Evolutionary conservation across 2,329 filamentous ascomycete species (phyloP).

Genomic region (Fusarium falciforme): DNA sequence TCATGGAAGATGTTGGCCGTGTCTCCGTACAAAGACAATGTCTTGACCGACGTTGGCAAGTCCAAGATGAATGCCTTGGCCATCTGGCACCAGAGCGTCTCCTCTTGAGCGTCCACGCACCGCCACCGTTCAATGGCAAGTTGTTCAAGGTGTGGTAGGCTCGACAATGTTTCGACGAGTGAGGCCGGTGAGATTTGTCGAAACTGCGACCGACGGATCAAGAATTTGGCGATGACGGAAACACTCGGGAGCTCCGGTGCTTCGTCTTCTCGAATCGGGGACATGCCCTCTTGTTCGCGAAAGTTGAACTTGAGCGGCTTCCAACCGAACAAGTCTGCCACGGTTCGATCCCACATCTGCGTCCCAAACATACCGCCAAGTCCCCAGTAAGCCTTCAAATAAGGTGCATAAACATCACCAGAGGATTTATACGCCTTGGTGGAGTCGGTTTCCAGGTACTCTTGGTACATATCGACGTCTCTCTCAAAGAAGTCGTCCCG

Average conservation of each 20-base stretch:
- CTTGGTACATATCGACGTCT: neutral
- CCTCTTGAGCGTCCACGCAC: neutral
- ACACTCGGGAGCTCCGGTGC: neutral
- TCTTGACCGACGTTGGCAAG: constrained; percentile 3
- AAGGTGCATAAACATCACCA: neutral
- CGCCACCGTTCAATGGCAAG: constrained; percentile 10
- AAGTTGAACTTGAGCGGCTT: neutral
- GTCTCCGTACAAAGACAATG: neutral
- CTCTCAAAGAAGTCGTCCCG: neutral
- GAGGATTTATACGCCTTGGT: neutral
- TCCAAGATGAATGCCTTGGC: neutral
- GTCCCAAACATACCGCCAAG: neutral
- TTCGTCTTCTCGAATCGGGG: neutral
- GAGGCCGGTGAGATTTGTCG: neutral
- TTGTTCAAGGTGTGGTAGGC: neutral
- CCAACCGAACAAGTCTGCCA: constrained; percentile 11
- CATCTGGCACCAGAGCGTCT: neutral
- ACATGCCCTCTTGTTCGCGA: neutral
- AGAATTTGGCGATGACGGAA: neutral
- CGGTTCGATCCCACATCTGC: neutral
- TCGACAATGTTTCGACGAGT: neutral
- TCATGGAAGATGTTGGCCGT: neutral
- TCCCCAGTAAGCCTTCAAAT: neutral
- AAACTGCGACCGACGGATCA: constrained; percentile 19
- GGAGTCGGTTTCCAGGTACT: neutral